Percentiles rank a stretch among this genome's conserved stretches.
These are phyloP conservation scores for Crithidia sp. DNA, from an alignment of 208 protist genomes.

Conservation along the genomic window DNA sequence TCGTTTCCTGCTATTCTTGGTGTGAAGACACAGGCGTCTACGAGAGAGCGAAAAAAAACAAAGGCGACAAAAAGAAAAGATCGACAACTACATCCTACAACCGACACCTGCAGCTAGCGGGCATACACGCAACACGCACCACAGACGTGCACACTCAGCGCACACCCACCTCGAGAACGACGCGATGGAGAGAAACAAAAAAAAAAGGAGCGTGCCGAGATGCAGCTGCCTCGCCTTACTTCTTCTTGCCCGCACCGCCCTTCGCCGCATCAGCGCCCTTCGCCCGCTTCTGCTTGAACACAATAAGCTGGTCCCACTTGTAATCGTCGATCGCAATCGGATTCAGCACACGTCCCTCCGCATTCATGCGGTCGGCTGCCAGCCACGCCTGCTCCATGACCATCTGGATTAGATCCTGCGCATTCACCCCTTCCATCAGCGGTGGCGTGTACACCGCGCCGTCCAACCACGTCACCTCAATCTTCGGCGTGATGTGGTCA, in stretches of 20 bases:
- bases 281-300: conserved; percentile 87
- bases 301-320: conserved; percentile 91
- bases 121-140: background rate
- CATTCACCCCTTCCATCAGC: conserved; percentile 76
- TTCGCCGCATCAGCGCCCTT: conserved; percentile 61
- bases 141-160: no score
- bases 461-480: conserved; percentile 91
- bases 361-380: conserved; percentile 86
- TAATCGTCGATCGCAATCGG: conserved; percentile 91
- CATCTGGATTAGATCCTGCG: conserved; percentile 91
- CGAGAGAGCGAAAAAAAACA: background rate
- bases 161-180: no score
- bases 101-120: background rate
- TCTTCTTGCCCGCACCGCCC: conserved; percentile 52
- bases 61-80: background rate
- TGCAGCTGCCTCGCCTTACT: conserved; percentile 8
- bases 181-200: background rate
- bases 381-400: conserved; percentile 93
- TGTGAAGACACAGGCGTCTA: conserved; percentile 7
- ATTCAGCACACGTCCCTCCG: conserved; percentile 77
- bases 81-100: background rate
- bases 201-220: background rate
- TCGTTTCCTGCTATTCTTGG: background rate
- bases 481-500: conserved; percentile 82
- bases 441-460: conserved; percentile 85